Percentiles rank a stretch among this genome's conserved stretches.
Evolutionary conservation across 768 basidiomycete species (phyloP).

Genomic region (Chlorophyllum brunneum): DNA sequence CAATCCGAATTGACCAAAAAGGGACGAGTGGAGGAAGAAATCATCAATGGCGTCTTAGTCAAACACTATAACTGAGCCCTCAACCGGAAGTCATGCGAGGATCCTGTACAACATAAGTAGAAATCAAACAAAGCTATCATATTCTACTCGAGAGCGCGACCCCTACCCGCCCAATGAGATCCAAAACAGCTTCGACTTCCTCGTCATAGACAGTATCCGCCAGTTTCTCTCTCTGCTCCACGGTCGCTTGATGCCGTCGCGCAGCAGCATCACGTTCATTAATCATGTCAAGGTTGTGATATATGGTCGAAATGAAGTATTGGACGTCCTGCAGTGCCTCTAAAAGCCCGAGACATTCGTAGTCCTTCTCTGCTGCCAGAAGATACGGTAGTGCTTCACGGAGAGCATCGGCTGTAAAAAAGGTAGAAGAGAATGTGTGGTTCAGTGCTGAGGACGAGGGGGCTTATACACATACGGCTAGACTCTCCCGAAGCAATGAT

Average conservation of each 20-base stretch:
- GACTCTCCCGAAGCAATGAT: slow-evolving; percentile 56
- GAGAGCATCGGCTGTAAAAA: slow-evolving; percentile 35
- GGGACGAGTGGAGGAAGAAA: slow-evolving; percentile 50
- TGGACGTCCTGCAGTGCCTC: slow-evolving; percentile 63
- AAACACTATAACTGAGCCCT: slow-evolving; percentile 48
- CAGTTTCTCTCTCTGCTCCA: slow-evolving; percentile 34
- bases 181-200: slow-evolving; percentile 52
- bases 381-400: slow-evolving; percentile 60
- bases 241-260: slow-evolving; percentile 42
- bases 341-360: slow-evolving; percentile 52
- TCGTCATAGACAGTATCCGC: slow-evolving; percentile 45
- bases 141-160: slow-evolving; percentile 43
- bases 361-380: slow-evolving; percentile 63
- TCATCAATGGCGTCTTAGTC: slow-evolving; percentile 50
- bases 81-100: neutral
- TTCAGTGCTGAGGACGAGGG: neutral
- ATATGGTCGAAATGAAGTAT: slow-evolving; percentile 66
- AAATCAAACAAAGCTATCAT: neutral
- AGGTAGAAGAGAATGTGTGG: neutral
- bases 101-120: neutral
- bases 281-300: slow-evolving; percentile 61
- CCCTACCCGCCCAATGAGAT: slow-evolving; percentile 57
- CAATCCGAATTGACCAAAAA: slow-evolving; percentile 37
- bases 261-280: slow-evolving; percentile 53
- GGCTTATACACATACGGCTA: slow-evolving; percentile 31